These are phyloP conservation scores for Yamadazyma akitaensis DNA, from an alignment of 805 yeast species.

Conservation along the genomic window DNA sequence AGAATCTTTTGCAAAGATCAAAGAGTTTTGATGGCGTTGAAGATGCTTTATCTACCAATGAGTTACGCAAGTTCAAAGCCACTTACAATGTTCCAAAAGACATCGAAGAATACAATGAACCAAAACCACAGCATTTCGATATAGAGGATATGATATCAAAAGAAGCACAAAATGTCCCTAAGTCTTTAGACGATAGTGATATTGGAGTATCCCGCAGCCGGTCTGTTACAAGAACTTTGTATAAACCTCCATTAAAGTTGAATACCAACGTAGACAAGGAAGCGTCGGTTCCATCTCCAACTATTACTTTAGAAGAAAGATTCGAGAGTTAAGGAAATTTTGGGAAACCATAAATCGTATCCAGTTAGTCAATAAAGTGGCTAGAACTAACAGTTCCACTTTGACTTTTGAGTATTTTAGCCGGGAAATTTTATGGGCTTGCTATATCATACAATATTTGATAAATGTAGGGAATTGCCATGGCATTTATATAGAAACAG, in stretches of 20 bases:
- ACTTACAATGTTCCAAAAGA: conserved; percentile 8
- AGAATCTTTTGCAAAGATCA: conserved; percentile 33
- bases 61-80: conserved; percentile 25
- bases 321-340: background rate
- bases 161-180: background rate
- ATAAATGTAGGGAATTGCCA: too few relatives aligned
- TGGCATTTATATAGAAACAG: too few relatives aligned
- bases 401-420: too few relatives aligned
- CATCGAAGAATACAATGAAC: conserved; percentile 25
- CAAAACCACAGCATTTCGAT: conserved; percentile 32
- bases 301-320: conserved; percentile 39
- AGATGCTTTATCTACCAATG: conserved; percentile 18
- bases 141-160: conserved; percentile 20
- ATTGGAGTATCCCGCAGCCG: conserved; percentile 11
- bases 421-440: too few relatives aligned
- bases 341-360: too few relatives aligned
- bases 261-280: conserved; percentile 14
- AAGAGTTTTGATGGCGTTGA: conserved; percentile 22
- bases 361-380: too few relatives aligned
- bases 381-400: too few relatives aligned
- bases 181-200: conserved; percentile 13
- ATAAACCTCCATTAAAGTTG: conserved; percentile 29
- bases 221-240: conserved; percentile 35
- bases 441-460: too few relatives aligned
- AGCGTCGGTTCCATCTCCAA: conserved; percentile 21